phyloP scores from a whole-genome alignment of 176 grass and related monocot species.

The Echinochloa phyllopogon region DNA sequence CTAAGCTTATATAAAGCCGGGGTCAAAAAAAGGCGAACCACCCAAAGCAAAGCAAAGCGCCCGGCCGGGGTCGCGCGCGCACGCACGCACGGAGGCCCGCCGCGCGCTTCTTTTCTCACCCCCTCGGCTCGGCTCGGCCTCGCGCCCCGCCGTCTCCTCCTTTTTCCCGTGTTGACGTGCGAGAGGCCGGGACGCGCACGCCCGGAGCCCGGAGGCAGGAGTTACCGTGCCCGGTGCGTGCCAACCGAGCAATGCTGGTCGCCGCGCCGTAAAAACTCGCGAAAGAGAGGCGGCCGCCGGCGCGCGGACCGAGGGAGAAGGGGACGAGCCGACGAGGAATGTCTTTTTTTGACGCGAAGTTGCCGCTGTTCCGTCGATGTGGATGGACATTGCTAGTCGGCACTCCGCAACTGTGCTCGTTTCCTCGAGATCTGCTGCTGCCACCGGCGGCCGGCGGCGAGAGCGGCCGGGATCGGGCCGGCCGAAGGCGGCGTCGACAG shows the following conservation, averaged over 20 bases:
- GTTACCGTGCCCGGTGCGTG: neutral
- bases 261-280: neutral
- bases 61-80: neutral
- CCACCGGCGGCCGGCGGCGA: neutral
- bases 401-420: neutral
- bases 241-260: no score
- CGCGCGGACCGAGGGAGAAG: neutral
- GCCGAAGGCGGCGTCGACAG: neutral
- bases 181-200: neutral
- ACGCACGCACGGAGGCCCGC: constrained; percentile 20
- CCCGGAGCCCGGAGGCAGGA: neutral
- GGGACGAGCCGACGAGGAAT: neutral
- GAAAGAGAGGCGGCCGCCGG: neutral
- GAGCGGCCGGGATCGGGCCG: neutral
- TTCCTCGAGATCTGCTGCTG: no score
- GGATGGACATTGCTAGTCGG: neutral
- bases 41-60: neutral
- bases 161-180: neutral
- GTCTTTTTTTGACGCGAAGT: neutral
- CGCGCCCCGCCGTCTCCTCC: no score
- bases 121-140: no score
- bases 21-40: neutral
- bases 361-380: neutral
- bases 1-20: constrained; percentile 48
- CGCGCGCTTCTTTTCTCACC: neutral